Percentiles rank a stretch among this genome's conserved stretches.
phyloP scores from a whole-genome alignment of 345 rosid genomes.

The Boechera divaricarpa region DNA sequence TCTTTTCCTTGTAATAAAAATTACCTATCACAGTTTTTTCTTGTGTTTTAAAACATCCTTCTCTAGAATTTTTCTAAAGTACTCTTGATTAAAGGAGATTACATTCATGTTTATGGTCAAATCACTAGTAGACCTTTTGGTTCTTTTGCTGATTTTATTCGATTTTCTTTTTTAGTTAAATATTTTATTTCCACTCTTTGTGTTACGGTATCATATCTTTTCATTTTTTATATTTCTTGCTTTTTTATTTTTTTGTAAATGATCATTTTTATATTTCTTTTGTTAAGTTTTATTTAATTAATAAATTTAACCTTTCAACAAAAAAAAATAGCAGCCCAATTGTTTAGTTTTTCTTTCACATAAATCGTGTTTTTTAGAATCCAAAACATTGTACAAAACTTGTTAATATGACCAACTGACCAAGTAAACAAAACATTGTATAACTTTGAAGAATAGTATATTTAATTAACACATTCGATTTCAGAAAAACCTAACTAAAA shows the following conservation, averaged over 20 bases:
- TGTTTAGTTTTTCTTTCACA: not conserved
- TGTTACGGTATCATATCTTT: not conserved
- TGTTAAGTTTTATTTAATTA: not conserved
- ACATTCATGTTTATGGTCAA: constrained; percentile 33
- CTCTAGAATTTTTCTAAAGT: not conserved
- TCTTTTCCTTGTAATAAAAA: not conserved
- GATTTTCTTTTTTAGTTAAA: constrained; percentile 1
- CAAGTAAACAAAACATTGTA: not conserved
- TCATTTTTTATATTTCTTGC: not conserved
- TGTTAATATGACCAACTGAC: constrained; percentile 6
- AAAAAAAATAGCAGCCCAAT: not conserved
- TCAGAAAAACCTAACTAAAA: constrained; percentile 15
- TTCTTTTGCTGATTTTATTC: constrained; percentile 37
- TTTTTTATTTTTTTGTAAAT: not conserved
- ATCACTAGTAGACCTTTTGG: constrained; percentile 16
- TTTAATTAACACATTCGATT: constrained; percentile 9
- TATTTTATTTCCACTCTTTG: constrained; percentile 8
- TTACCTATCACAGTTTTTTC: not conserved
- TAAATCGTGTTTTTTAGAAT: not conserved
- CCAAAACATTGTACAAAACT: not conserved
- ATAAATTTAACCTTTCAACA: not conserved
- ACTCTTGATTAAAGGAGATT: constrained; percentile 17
- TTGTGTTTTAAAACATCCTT: not conserved
- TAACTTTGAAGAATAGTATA: not conserved
- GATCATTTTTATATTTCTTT: not conserved